Percentiles rank a stretch among this genome's conserved stretches.
phyloP scores from a whole-genome alignment of 192 early-diverging fungal genomes.

The Coemansia sp. region DNA sequence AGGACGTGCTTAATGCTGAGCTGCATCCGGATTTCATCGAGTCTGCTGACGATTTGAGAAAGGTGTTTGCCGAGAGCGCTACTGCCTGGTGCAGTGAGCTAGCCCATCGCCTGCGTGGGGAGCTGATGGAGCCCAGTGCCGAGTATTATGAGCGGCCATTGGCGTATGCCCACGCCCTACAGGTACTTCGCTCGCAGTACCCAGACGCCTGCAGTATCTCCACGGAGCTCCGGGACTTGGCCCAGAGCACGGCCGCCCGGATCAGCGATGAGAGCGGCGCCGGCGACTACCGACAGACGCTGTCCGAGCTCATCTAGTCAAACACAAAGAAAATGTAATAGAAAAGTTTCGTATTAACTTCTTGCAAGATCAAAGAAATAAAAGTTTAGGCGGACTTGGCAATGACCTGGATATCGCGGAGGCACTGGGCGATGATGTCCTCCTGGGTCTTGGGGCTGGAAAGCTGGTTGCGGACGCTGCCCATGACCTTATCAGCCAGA shows the following conservation, averaged over 20 bases:
- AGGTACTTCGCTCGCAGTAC: slow-evolving; percentile 15
- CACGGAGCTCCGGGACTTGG: slow-evolving; percentile 14
- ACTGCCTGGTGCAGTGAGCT: slow-evolving; percentile 33
- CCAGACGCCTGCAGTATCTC: slow-evolving; percentile 20
- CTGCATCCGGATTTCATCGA: slow-evolving; percentile 23
- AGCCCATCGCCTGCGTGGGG: slow-evolving; percentile 13
- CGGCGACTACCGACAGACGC: slow-evolving; percentile 35
- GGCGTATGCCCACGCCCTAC: slow-evolving; percentile 25
- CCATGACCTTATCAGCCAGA: slow-evolving; percentile 81
- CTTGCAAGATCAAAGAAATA: not conserved
- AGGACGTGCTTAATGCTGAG: slow-evolving; percentile 46
- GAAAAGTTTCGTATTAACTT: not conserved
- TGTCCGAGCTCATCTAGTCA: slow-evolving; percentile 15
- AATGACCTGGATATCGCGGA: slow-evolving; percentile 53
- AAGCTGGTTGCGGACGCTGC: slow-evolving; percentile 57
- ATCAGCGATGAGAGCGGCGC: slow-evolving; percentile 5
- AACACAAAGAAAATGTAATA: slow-evolving; percentile 1
- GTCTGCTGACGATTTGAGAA: not conserved
- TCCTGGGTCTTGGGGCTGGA: slow-evolving; percentile 52
- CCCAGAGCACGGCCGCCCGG: slow-evolving; percentile 15
- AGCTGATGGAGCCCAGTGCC: not conserved
- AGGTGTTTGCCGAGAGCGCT: slow-evolving; percentile 6
- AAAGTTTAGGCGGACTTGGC: slow-evolving; percentile 35
- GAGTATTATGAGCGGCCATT: slow-evolving; percentile 13
- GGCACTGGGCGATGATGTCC: slow-evolving; percentile 53